Base-by-base conservation (phyloP, 208 protist genomes). In the Cochliopodium minus region DNA sequence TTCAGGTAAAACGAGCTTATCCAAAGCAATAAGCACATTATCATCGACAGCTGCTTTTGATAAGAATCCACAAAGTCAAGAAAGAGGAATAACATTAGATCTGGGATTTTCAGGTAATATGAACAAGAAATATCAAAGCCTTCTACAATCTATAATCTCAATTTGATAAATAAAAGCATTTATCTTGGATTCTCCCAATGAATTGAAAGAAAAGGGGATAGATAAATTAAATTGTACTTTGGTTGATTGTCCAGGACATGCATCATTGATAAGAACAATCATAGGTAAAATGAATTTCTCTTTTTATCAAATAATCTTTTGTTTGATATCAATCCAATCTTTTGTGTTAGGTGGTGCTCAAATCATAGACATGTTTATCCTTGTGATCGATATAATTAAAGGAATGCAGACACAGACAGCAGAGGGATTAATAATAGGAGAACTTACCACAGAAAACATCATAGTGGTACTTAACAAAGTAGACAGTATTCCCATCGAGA, bases 161-260 rank as follows among this genome's bases (percentile, higher is more conserved):
- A n/a, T n/a, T n/a, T n/a, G n/a, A n/a, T n/a, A n/a, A n/a, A n/a
- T n/a, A n/a, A n/a, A n/a, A n/a, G 73, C 83, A 0, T 78, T 79
- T 43, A 52, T 69, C 22, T 22, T 17, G 6, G 53, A 68, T 29
- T 15, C 42, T 0, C 22, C 43, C 54, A 49, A 23, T 28, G 5
- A 25, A 48, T 13, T 28, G 54, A 76, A 61, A 38, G 65, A 77
- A 2, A 28, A 65, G n/a, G 36, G 25, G 15, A 40, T 30, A 47
- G 45, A 68, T 3, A 49, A 66, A 15, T 52, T 85, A 26, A 70
- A 80, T 58, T 87, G 82, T 62, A 97, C 92, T 15, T 71, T 97
- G 5, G 93, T 98, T 0, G 93, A 98, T 63, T 98, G 93, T 67
- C 93, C 93, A 17, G 93, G 92, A 4, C 93, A 98, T 66, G 91